Evolutionary conservation across 305 asterid species (phyloP).

Genomic region (Solanum hybrid): DNA sequence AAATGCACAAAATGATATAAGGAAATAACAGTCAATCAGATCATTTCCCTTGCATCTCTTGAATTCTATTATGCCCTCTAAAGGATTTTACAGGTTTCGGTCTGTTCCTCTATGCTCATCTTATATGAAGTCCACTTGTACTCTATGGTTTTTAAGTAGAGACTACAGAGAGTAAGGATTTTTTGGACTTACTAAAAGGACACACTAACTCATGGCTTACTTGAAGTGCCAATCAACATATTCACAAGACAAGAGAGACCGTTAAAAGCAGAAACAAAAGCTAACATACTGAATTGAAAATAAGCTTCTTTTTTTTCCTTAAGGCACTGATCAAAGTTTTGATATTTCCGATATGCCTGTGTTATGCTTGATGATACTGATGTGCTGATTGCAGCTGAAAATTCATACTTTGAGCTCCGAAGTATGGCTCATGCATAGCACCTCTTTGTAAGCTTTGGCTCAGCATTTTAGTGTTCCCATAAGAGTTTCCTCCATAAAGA

Average conservation of each 20-base stretch:
- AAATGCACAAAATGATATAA: background rate
- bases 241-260: slow-evolving; percentile 32
- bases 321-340: slow-evolving; percentile 6
- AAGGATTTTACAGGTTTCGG: slow-evolving; percentile 4
- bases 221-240: slow-evolving; percentile 27
- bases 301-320: slow-evolving; percentile 8
- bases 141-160: background rate
- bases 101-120: background rate
- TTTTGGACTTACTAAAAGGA: slow-evolving; percentile 9
- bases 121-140: background rate
- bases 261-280: slow-evolving; percentile 31
- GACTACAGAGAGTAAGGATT: background rate
- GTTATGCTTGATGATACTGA: slow-evolving; percentile 57
- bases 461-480: slow-evolving; percentile 28
- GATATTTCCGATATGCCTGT: background rate
- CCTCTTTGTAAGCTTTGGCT: slow-evolving; percentile 44
- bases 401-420: slow-evolving; percentile 50
- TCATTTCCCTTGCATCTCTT: background rate
- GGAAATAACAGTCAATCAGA: background rate
- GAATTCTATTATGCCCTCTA: slow-evolving; percentile 8
- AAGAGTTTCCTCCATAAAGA: slow-evolving; percentile 28
- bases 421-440: slow-evolving; percentile 33
- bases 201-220: slow-evolving; percentile 13
- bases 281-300: slow-evolving; percentile 27
- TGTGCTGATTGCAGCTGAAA: slow-evolving; percentile 67